Evolutionary conservation across 2,329 filamentous ascomycete species (phyloP).

Genomic region (Nannizziopsis barbatae): DNA sequence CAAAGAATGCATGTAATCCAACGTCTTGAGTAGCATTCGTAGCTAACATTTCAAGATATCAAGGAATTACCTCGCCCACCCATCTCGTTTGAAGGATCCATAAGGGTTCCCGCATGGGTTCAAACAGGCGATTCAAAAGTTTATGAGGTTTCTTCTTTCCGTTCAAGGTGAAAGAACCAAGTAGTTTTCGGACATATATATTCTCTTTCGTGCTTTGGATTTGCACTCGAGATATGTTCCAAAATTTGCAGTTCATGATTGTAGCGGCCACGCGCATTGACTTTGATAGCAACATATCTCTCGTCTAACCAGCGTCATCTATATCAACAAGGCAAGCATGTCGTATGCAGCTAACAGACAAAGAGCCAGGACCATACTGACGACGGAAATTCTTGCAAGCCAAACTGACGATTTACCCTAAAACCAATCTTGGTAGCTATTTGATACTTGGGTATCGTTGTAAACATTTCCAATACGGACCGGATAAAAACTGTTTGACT

Average conservation of each 20-base stretch:
- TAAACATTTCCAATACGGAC: conserved; percentile 5
- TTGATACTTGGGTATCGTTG: conserved; percentile 11
- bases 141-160: conserved; percentile 7
- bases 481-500: conserved; percentile 7
- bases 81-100: conserved; percentile 24
- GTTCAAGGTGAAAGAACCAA: conserved; percentile 25
- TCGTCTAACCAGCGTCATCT: conserved; percentile 22
- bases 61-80: conserved; percentile 21
- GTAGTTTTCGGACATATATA: conserved; percentile 22
- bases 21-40: conserved; percentile 29
- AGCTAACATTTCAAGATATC: conserved; percentile 27
- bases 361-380: conserved; percentile 8
- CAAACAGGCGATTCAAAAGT: conserved; percentile 30
- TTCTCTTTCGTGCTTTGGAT: conserved; percentile 23
- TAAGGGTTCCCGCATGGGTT: conserved; percentile 30
- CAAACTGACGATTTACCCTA: conserved; percentile 17
- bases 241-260: background rate
- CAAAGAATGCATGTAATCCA: conserved; percentile 37
- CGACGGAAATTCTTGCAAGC: conserved; percentile 14
- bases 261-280: conserved; percentile 18
- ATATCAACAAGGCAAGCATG: background rate
- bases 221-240: conserved; percentile 19
- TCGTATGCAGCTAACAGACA: background rate
- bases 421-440: conserved; percentile 17
- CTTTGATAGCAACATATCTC: conserved; percentile 28